phyloP scores from a whole-genome alignment of 2,329 filamentous ascomycete genomes.

The Tricladium varicosporioides region DNA sequence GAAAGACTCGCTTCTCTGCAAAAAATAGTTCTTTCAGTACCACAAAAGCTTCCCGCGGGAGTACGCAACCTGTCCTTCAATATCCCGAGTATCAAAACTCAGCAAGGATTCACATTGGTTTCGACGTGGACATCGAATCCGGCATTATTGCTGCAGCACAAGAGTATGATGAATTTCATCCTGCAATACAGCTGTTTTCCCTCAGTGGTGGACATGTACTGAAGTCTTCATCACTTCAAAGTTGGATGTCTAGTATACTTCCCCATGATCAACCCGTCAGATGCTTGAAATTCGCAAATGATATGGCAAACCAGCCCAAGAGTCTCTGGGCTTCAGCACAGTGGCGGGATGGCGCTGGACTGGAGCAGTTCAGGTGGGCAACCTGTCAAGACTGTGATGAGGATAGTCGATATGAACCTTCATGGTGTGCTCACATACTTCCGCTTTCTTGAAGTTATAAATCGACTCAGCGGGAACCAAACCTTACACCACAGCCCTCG shows the following conservation, averaged over 20 bases:
- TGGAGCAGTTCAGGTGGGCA: no score
- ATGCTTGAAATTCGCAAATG: slow-evolving; percentile 24
- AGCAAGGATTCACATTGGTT: slow-evolving; percentile 47
- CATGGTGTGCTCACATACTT: no score
- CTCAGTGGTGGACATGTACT: slow-evolving; percentile 22
- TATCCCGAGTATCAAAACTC: slow-evolving; percentile 52
- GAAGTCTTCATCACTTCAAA: not conserved
- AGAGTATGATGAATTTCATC: slow-evolving; percentile 15
- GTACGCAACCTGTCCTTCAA: slow-evolving; percentile 39
- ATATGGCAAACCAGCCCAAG: not conserved
- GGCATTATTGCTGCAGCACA: slow-evolving; percentile 55
- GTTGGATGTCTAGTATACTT: not conserved
- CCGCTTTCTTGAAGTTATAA: no score
- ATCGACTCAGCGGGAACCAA: no score
- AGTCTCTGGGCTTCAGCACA: no score
- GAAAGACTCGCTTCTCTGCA: slow-evolving; percentile 7
- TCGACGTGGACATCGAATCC: slow-evolving; percentile 47
- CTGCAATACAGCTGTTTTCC: slow-evolving; percentile 27
- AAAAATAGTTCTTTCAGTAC: not conserved
- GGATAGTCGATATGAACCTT: no score
- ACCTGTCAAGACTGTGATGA: no score
- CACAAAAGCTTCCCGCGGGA: not conserved
- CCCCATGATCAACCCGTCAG: slow-evolving; percentile 1
- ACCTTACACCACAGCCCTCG: no score
- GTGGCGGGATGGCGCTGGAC: no score